Base-by-base conservation (phyloP, 306 rosid genomes). In the Bauhinia variegata region DNA sequence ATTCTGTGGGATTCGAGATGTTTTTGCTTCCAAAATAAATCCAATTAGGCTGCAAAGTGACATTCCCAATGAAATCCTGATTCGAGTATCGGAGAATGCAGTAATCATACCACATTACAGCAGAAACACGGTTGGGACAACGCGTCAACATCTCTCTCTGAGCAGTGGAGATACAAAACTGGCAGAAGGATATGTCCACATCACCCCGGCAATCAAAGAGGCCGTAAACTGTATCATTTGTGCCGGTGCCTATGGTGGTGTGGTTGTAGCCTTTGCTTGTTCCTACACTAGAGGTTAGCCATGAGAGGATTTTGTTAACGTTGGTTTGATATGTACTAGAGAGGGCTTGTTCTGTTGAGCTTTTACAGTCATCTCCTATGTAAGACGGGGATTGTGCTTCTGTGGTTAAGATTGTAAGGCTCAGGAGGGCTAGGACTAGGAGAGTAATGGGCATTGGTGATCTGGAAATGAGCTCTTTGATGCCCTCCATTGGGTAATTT, bases 161-260 rank as follows among this genome's bases (percentile, higher is more conserved):
- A 3, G 75, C 83, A 12, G 63, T 73, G 14, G 75, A 67, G 53
- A 78, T 72, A 56, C 83, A 78, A 54, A 78, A 78, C 61, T 78
- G 83, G 66, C 83, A 78, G 43, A 67, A 61, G 13, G 33, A 0
- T 32, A 53, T 62, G 2, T 53, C 33, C 13, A 73, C 59, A 57
- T 78, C 83, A 44, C 79, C 83, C 7, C 83, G 63, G 37, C 83
- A 78, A 46, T 73, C 79, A 62, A 73, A 78, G 63, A 78, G 79
- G 8, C 68, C 83, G 41, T 78, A 78, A 6, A 67, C 58, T 1
- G 32, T 57, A 48, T 78, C 72, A 28, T 11, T 41, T 9, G 4
- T 0, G n/a, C 13, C 12, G 2, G 12, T 10, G 47, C 13, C 12
- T 31, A 63, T 33, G 47, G 7, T 62, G 38, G 75, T 72, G 37